These are phyloP conservation scores for Salicornia ramosissima DNA, from an alignment of 148 eudicot species.

Conservation along the genomic window DNA sequence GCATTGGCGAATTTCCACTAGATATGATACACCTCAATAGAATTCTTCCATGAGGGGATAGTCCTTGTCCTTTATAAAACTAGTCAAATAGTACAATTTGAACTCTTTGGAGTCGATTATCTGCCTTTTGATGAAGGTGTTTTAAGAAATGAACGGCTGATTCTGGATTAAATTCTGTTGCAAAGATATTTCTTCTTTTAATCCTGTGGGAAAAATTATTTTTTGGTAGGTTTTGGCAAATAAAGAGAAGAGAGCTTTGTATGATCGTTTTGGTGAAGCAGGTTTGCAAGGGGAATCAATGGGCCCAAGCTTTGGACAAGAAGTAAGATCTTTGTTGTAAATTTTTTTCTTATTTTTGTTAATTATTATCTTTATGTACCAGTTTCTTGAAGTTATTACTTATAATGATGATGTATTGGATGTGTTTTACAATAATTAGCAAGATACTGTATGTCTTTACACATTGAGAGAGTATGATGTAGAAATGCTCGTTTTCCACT, in stretches of 20 bases:
- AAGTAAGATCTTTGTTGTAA: slow-evolving; percentile 39
- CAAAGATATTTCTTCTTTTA: slow-evolving; percentile 10
- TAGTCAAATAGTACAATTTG: not conserved
- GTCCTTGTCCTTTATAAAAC: not conserved
- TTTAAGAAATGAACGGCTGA: not conserved
- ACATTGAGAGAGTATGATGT: not conserved
- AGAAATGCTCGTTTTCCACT: too few relatives aligned
- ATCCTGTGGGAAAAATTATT: slow-evolving; percentile 12
- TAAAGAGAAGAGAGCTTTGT: slow-evolving; percentile 72
- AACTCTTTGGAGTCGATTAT: not conserved
- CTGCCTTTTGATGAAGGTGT: not conserved
- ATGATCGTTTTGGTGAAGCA: slow-evolving; percentile 90
- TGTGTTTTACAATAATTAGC: not conserved
- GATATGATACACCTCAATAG: not conserved
- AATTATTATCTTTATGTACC: not conserved
- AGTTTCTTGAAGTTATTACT: slow-evolving; percentile 1
- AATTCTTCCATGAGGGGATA: not conserved
- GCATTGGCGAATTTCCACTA: not conserved
- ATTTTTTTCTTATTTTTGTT: not conserved
- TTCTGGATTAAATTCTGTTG: slow-evolving; percentile 3
- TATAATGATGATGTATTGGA: not conserved
- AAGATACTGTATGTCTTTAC: too few relatives aligned
- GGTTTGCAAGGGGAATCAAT: slow-evolving; percentile 66
- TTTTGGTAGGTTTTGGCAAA: slow-evolving; percentile 72
- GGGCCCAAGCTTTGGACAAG: slow-evolving; percentile 45